A percentile compares a stretch with the other conserved stretches of the same genome.
Conservation (phyloP, 371 early-diverging fungal genomes). For the Smittium culicis region DNA sequence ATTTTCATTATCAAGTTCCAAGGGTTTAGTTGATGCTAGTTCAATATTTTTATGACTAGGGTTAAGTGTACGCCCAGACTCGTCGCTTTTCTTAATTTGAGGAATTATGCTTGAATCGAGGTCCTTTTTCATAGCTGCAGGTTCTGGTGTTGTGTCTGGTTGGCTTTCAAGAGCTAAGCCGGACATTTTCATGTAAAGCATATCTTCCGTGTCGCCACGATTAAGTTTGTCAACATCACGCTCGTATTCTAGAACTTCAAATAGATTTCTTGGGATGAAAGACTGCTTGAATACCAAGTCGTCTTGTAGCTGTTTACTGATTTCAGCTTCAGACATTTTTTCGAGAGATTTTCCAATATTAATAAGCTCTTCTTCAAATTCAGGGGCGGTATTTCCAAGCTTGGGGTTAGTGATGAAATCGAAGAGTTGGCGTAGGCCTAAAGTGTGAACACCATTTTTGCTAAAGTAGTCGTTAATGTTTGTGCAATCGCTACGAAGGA, state of each 20-base stretch:
- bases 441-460: conserved; percentile 60
- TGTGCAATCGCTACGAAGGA: conserved; percentile 88
- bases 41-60: not conserved
- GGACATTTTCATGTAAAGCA: conserved; percentile 38
- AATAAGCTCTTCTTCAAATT: conserved; percentile 51
- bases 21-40: not conserved
- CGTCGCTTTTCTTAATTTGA: not conserved
- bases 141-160: conserved; percentile 1
- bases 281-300: conserved; percentile 84
- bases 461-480: conserved; percentile 95
- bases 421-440: conserved; percentile 77
- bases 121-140: conserved; percentile 5
- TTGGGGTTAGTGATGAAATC: conserved; percentile 66
- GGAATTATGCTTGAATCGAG: not conserved
- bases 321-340: conserved; percentile 29
- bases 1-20: not conserved
- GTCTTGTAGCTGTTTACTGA: conserved; percentile 41
- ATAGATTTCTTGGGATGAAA: conserved; percentile 82
- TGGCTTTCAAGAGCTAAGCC: conserved; percentile 23
- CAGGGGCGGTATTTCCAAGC: conserved; percentile 44
- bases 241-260: conserved; percentile 82
- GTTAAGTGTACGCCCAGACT: not conserved
- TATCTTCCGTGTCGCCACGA: conserved; percentile 54
- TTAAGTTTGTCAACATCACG: conserved; percentile 61
- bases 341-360: conserved; percentile 33